Percentiles rank a stretch among this genome's conserved stretches.
Evolutionary conservation across 257 asterid genomes (phyloP).

Genomic region (Plantago elongata): DNA sequence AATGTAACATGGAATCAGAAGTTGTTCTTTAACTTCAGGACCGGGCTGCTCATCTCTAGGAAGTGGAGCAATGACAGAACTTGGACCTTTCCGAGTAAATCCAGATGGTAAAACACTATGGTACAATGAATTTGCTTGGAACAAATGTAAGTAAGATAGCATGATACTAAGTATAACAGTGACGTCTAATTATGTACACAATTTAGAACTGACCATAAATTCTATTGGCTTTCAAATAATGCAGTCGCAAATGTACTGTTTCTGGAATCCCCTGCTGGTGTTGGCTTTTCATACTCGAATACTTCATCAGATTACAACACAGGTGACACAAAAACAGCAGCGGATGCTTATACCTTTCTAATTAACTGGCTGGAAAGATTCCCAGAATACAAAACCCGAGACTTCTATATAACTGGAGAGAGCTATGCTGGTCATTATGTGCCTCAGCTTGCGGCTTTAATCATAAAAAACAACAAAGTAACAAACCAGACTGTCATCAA

Average conservation of each 20-base stretch:
- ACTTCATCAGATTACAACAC: slow-evolving; percentile 41
- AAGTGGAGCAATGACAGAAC: slow-evolving; percentile 13
- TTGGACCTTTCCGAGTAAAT: slow-evolving; percentile 12
- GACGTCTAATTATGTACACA: not conserved
- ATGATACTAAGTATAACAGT: not conserved
- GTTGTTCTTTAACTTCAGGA: not conserved
- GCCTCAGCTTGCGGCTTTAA: slow-evolving; percentile 60
- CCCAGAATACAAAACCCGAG: slow-evolving; percentile 55
- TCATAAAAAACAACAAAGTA: slow-evolving; percentile 39
- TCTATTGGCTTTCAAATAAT: not conserved
- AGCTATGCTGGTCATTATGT: slow-evolving; percentile 70
- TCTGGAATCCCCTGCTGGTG: slow-evolving; percentile 75
- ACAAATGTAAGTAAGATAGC: not conserved
- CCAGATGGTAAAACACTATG: slow-evolving; percentile 12
- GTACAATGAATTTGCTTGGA: slow-evolving; percentile 35
- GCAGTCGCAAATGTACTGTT: slow-evolving; percentile 64
- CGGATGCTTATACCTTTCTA: slow-evolving; percentile 47
- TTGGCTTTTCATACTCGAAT: slow-evolving; percentile 71
- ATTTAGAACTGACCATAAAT: not conserved
- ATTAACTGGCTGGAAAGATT: slow-evolving; percentile 66
- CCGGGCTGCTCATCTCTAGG: slow-evolving; percentile 12
- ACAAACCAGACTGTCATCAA: slow-evolving; percentile 44
- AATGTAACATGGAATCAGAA: not conserved
- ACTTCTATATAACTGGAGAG: slow-evolving; percentile 56
- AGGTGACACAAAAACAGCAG: slow-evolving; percentile 49